Evolutionary conservation across 345 rosid genomes (phyloP), one percentile per base, ranked within the genome.

Genomic region (Microcos paniculata): DNA sequence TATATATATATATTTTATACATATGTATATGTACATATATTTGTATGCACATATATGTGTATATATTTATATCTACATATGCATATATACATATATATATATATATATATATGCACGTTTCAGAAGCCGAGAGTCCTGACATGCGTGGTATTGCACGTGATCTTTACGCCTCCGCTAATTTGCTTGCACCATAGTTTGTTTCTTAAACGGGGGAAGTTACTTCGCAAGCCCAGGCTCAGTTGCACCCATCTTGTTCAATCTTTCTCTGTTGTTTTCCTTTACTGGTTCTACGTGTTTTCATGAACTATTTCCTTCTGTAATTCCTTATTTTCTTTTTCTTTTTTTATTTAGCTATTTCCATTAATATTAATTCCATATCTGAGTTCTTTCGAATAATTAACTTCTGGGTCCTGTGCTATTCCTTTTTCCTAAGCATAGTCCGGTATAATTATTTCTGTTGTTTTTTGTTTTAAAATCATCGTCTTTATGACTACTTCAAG

Each of bases 181-280:
- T n/a, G n/a, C n/a, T n/a, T n/a, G n/a, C n/a, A n/a, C n/a, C n/a
- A n/a, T n/a, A n/a, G n/a, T n/a, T n/a, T n/a, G n/a, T n/a, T n/a
- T n/a, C n/a, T n/a, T n/a, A n/a, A n/a, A n/a, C n/a, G n/a, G n/a
- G n/a, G n/a, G n/a, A n/a, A n/a, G n/a, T n/a, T n/a, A n/a, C n/a
- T n/a, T n/a, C n/a, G n/a, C n/a, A n/a, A n/a, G n/a, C n/a, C n/a
- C n/a, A n/a, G n/a, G n/a, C n/a, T n/a, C n/a, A n/a, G n/a, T n/a
- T n/a, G n/a, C n/a, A 92, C 94, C 84, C 99, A 93, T 82, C 90
- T 96, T 58, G 98, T 96, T 92, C 99, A 96, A 85, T 96, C 98
- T 59, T 93, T 96, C 92, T 96, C 99, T 23, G 98, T 96, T 80
- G 97, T 88, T 70, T 93, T 96, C 89, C 98, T 96, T 62, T 92